phyloP scores from a whole-genome alignment of 1,284 basidiomycete genomes.

The Pseudozyma sp. region DNA sequence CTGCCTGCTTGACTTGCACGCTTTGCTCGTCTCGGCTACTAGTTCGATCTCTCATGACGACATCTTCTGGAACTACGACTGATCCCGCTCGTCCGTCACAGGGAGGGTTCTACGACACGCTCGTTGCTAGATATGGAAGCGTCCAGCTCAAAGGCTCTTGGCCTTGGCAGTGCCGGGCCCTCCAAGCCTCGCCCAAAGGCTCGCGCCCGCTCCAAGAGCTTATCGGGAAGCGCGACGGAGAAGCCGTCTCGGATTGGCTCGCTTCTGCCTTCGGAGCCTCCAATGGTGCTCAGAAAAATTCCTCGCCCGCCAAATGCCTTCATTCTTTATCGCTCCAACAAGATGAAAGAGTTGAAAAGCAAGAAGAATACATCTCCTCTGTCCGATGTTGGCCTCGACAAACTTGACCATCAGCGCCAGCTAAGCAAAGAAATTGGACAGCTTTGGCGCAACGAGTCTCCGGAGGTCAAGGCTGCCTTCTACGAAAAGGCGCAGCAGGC shows the following conservation, averaged over 20 bases:
- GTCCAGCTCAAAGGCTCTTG: not conserved
- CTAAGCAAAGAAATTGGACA: conserved; percentile 36
- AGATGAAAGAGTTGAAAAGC: conserved; percentile 27
- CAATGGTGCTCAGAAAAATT: conserved; percentile 30
- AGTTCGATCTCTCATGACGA: too few species aligned
- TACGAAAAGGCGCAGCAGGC: conserved; percentile 33
- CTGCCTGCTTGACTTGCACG: too few species aligned
- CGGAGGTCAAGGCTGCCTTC: conserved; percentile 25
- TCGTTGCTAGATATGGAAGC: not conserved
- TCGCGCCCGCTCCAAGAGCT: conserved; percentile 22
- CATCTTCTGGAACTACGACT: too few species aligned
- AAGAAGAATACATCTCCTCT: not conserved
- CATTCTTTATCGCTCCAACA: conserved; percentile 40
- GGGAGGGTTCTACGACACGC: too few species aligned
- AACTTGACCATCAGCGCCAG: conserved; percentile 41
- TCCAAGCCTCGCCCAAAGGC: conserved; percentile 1
- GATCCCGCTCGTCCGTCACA: too few species aligned
- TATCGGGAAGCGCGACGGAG: conserved; percentile 1
- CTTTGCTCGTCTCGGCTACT: too few species aligned
- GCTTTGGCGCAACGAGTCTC: conserved; percentile 34
- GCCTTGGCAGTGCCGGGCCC: conserved; percentile 3
- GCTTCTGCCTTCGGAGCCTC: not conserved
- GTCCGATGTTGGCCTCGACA: conserved; percentile 18
- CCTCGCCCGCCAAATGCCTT: conserved; percentile 47
- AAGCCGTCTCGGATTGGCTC: not conserved